These are phyloP conservation scores for Taphrina flavorubra DNA, from an alignment of 1,139 yeast genomes.

Conservation along the genomic window DNA sequence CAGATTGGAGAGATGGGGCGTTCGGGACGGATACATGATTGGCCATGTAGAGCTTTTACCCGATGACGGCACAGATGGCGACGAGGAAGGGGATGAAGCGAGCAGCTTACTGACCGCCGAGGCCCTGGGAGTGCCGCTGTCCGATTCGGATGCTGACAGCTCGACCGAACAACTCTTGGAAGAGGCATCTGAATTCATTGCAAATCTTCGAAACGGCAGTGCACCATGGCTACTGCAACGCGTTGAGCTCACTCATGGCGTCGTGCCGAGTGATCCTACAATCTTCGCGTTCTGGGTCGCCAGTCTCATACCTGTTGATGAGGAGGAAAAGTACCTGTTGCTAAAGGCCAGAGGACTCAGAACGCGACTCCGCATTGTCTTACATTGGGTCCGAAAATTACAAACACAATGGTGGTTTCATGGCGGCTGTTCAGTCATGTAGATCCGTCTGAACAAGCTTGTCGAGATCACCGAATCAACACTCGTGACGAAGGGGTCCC, in stretches of 20 bases:
- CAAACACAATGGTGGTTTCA: slow-evolving; percentile 40
- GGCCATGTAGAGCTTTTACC: slow-evolving; percentile 35
- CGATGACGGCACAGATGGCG: slow-evolving; percentile 40
- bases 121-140: slow-evolving; percentile 18
- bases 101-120: slow-evolving; percentile 31
- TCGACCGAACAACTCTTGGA: slow-evolving; percentile 16
- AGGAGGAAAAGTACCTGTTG: slow-evolving; percentile 37
- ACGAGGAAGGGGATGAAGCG: slow-evolving; percentile 15
- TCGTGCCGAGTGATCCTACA: slow-evolving; percentile 29
- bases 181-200: slow-evolving; percentile 34
- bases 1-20: slow-evolving; percentile 37
- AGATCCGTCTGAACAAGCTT: not conserved
- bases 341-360: slow-evolving; percentile 31
- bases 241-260: slow-evolving; percentile 37
- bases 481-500: not conserved
- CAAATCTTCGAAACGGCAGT: slow-evolving; percentile 25
- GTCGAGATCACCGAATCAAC: too few species aligned
- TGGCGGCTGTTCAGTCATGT: slow-evolving; percentile 37
- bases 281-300: slow-evolving; percentile 41
- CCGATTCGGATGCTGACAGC: slow-evolving; percentile 27
- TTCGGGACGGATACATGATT: slow-evolving; percentile 37
- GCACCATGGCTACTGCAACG: slow-evolving; percentile 36
- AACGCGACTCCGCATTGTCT: slow-evolving; percentile 32
- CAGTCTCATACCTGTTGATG: slow-evolving; percentile 39
- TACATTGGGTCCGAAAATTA: slow-evolving; percentile 38